Conservation (phyloP, 768 basidiomycete species). For the Pleurotus cornucopiae region DNA sequence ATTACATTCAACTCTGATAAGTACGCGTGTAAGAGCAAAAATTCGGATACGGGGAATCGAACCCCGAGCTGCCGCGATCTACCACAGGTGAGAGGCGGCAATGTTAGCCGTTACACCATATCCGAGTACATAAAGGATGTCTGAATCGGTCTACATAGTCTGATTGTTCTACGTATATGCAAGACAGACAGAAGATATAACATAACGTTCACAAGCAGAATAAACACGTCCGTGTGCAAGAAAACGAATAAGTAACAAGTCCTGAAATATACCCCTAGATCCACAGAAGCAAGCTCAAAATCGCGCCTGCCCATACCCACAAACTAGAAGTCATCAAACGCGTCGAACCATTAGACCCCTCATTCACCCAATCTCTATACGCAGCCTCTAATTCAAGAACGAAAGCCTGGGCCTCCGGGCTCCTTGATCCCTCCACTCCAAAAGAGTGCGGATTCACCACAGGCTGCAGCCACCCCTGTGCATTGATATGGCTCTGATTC, state of each 20-base stretch:
- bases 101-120: conserved; percentile 63
- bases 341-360: conserved; percentile 42
- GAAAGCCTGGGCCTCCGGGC: conserved; percentile 80
- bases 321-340: neutral
- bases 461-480: conserved; percentile 63
- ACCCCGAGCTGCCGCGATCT: conserved; percentile 50
- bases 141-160: no score
- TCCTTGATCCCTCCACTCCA: conserved; percentile 40
- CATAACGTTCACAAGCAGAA: neutral
- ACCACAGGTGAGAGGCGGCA: conserved; percentile 43
- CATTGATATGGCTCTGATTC: conserved; percentile 43
- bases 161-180: no score
- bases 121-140: conserved; percentile 14
- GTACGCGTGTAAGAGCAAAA: conserved; percentile 9
- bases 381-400: conserved; percentile 71
- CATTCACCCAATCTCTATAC: conserved; percentile 68
- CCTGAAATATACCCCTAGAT: no score
- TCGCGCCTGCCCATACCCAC: neutral
- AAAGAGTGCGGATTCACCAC: conserved; percentile 71
- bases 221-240: neutral
- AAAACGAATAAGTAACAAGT: neutral
- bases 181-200: neutral
- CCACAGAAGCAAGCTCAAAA: neutral
- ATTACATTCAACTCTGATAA: no score
- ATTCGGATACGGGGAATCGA: conserved; percentile 54